A percentile compares a stretch with the other conserved stretches of the same genome.
These are phyloP conservation scores for Curvularia sp. DNA, from an alignment of 2,329 filamentous ascomycete genomes.

Conservation along the genomic window DNA sequence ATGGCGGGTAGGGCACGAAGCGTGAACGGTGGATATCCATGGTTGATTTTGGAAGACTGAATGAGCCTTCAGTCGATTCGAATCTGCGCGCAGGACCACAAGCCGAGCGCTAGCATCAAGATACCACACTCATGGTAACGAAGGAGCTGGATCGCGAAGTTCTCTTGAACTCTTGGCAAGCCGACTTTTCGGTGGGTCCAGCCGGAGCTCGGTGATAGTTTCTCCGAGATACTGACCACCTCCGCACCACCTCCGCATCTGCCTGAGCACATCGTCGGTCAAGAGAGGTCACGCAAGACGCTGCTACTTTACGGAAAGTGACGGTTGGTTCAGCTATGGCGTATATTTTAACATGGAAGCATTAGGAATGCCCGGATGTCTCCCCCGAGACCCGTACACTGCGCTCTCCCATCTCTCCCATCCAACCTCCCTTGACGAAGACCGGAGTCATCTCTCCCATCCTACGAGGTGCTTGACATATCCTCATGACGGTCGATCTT, in stretches of 20 bases:
- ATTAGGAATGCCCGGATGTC: not conserved
- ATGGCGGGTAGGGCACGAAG: slow-evolving; percentile 90
- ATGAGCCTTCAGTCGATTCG: not conserved
- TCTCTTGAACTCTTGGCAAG: slow-evolving; percentile 28
- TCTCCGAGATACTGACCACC: slow-evolving; percentile 18
- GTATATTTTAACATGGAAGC: not conserved
- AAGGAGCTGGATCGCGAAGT: slow-evolving; percentile 16
- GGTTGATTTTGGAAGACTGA: not conserved
- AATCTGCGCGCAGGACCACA: slow-evolving; percentile 22
- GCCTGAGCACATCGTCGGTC: not conserved
- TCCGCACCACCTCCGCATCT: slow-evolving; percentile 15
- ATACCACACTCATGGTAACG: slow-evolving; percentile 18
- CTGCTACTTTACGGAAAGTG: not conserved
- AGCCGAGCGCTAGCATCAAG: slow-evolving; percentile 26
- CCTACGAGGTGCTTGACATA: not conserved
- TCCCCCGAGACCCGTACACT: not conserved
- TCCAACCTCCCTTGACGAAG: not conserved
- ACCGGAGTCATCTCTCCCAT: not conserved
- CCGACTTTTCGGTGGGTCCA: slow-evolving; percentile 26
- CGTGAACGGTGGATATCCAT: slow-evolving; percentile 99
- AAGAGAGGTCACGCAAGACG: not conserved
- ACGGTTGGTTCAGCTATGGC: too few relatives aligned
- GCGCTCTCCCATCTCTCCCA: not conserved
- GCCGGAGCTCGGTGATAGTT: slow-evolving; percentile 13
- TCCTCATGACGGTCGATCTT: not conserved